Conservation (phyloP, 2,329 filamentous ascomycete species). For the Boeremia exigua region DNA sequence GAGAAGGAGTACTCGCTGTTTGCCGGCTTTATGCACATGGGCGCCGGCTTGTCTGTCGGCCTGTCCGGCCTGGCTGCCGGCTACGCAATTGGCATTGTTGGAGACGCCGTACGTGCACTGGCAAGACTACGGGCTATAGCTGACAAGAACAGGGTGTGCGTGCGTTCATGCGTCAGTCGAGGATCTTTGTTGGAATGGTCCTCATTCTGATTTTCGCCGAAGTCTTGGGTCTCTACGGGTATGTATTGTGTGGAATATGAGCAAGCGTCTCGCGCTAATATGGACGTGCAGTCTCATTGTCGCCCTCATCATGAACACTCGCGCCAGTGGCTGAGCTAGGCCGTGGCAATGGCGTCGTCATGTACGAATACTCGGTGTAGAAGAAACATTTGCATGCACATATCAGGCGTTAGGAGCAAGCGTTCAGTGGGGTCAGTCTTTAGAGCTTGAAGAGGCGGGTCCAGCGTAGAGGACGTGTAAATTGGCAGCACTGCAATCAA, state of each 20-base stretch:
- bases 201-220: conserved; percentile 98
- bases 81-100: conserved; percentile 87
- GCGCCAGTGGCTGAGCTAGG: conserved; percentile 64
- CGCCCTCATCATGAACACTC: conserved; percentile 90
- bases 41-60: conserved; percentile 80
- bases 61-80: conserved; percentile 49
- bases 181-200: conserved; percentile 98
- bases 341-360: not conserved
- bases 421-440: not conserved
- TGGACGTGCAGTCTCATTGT: conserved; percentile 76
- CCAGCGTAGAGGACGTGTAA: not conserved
- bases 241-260: conserved; percentile 43
- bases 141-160: conserved; percentile 69
- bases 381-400: conserved; percentile 18
- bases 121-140: not conserved
- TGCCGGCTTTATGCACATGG: conserved; percentile 92
- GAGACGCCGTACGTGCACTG: conserved; percentile 72
- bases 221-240: conserved; percentile 96
- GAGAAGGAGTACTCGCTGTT: conserved; percentile 80
- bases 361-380: conserved; percentile 42
- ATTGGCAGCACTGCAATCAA: too few species aligned
- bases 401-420: conserved; percentile 14
- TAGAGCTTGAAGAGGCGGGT: not conserved
- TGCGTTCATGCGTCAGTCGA: conserved; percentile 93
- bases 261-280: conserved; percentile 16